Percentiles rank a stretch among this genome's conserved stretches.
Evolutionary conservation across 2,329 filamentous ascomycete genomes (phyloP).

Genomic region (Pseudocercospora fijiensis): DNA sequence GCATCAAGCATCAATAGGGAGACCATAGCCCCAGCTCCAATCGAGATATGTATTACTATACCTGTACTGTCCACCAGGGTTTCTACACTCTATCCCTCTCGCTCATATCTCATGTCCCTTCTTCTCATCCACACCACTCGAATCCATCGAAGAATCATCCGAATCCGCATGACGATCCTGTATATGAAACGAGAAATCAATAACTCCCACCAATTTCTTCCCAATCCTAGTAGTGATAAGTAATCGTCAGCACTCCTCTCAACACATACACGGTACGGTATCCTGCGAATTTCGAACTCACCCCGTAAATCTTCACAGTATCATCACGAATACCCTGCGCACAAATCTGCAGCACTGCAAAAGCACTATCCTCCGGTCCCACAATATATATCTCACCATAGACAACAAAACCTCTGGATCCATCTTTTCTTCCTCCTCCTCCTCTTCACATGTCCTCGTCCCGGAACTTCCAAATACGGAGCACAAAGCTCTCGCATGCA

Average conservation of each 20-base stretch:
- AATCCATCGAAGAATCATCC: conserved; percentile 29
- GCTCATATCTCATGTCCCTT: conserved; percentile 37
- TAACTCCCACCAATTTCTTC: conserved; percentile 65
- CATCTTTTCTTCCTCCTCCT: conserved; percentile 58
- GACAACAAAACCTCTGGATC: conserved; percentile 62
- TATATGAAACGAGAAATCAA: conserved; percentile 67
- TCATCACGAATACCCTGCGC: conserved; percentile 68
- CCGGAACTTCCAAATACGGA: conserved; percentile 65
- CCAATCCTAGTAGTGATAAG: conserved; percentile 45
- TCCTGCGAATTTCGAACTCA: conserved; percentile 14
- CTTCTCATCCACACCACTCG: conserved; percentile 45
- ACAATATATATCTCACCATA: conserved; percentile 55
- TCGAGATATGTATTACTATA: background rate
- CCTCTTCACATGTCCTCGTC: conserved; percentile 57
- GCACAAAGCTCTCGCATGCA: conserved; percentile 66
- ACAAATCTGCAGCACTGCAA: conserved; percentile 71
- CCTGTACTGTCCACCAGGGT: background rate
- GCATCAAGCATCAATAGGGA: background rate
- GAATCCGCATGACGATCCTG: conserved; percentile 40
- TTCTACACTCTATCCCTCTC: background rate
- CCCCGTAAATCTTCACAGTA: conserved; percentile 58
- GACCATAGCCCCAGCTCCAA: background rate
- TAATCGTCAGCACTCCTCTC: conserved; percentile 58
- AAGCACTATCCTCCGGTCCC: conserved; percentile 67
- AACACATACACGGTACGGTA: conserved; percentile 35